Conservation (phyloP, 495 filamentous ascomycete species). For the Polyplosphaeria fusca region DNA sequence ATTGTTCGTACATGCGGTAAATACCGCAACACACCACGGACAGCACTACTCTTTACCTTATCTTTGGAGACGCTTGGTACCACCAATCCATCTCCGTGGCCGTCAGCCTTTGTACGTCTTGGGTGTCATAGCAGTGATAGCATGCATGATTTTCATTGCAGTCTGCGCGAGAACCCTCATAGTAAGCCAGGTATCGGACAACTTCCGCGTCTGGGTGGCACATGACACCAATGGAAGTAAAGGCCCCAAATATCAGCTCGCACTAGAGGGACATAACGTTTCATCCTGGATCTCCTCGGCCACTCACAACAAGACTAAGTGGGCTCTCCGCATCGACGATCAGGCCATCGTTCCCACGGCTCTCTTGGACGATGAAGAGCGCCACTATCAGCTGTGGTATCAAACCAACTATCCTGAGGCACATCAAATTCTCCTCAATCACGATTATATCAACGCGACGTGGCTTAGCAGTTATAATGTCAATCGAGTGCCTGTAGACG, state of each 20-base stretch:
- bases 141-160: not conserved
- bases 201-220: not conserved
- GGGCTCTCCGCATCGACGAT: conserved; percentile 13
- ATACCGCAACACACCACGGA: too few species aligned
- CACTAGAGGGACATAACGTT: not conserved
- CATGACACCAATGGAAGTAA: conserved; percentile 8
- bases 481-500: conserved; percentile 4
- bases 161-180: not conserved
- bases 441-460: conserved; percentile 1
- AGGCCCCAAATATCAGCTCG: conserved; percentile 4
- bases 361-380: not conserved
- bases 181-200: not conserved
- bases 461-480: not conserved
- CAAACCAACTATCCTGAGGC: not conserved
- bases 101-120: too few species aligned
- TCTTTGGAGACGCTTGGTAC: too few species aligned
- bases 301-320: not conserved
- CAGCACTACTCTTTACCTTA: too few species aligned
- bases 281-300: not conserved
- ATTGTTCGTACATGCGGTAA: too few species aligned
- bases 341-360: conserved; percentile 2
- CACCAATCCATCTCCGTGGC: too few species aligned
- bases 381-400: conserved; percentile 1
- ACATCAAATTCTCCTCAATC: not conserved
- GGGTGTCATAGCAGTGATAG: too few species aligned